A percentile compares a stretch with the other conserved stretches of the same genome.
phyloP scores from a whole-genome alignment of 306 rosid genomes.

The Malus domestica region DNA sequence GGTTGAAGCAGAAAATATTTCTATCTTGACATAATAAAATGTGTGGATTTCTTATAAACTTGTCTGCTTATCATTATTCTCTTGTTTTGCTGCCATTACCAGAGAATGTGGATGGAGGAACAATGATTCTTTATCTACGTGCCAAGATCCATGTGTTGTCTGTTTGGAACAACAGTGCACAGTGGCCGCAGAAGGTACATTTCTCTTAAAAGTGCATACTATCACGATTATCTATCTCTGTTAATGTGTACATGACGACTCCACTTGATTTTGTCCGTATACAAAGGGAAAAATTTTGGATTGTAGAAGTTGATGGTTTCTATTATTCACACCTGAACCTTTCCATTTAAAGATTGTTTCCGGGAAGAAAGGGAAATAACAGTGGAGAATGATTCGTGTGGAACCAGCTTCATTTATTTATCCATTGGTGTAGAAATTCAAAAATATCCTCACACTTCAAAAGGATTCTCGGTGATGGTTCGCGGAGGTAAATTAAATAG shows the following conservation, averaged over 20 bases:
- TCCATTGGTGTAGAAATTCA: background rate
- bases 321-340: background rate
- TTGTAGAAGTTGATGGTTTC: background rate
- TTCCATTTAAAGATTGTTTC: background rate
- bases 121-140: slow-evolving; percentile 45
- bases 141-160: slow-evolving; percentile 86
- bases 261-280: background rate
- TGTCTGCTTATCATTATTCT: background rate
- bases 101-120: slow-evolving; percentile 91
- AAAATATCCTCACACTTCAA: background rate
- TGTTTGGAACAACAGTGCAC: slow-evolving; percentile 89
- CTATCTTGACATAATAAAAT: too few species aligned
- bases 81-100: slow-evolving; percentile 19
- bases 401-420: background rate
- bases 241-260: background rate
- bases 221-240: background rate
- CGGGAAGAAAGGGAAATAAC: background rate
- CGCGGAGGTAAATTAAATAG: background rate
- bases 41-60: too few species aligned
- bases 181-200: slow-evolving; percentile 85
- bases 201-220: background rate
- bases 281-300: background rate
- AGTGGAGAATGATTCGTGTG: background rate
- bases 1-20: background rate
- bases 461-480: background rate